phyloP scores from a whole-genome alignment of 495 filamentous ascomycete species.

The Lepidopterella palustris region DNA sequence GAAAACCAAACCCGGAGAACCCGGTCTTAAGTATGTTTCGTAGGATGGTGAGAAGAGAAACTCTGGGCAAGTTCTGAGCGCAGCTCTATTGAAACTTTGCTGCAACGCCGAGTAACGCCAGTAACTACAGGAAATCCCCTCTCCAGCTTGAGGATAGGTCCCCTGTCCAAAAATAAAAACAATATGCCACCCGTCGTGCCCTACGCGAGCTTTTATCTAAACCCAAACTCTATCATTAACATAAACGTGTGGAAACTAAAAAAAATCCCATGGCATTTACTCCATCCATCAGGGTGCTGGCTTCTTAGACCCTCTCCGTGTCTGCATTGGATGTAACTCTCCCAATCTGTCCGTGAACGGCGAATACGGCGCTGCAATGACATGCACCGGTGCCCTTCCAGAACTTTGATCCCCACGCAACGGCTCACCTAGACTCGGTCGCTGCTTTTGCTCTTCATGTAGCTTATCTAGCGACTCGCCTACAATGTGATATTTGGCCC shows the following conservation, averaged over 20 bases:
- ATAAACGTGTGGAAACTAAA: background rate
- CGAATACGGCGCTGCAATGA: conserved; percentile 67
- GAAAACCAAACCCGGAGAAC: too few relatives aligned
- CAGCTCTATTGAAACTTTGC: too few relatives aligned
- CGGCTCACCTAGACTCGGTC: conserved; percentile 49
- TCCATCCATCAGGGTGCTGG: background rate
- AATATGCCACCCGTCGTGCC: background rate
- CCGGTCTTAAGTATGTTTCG: too few relatives aligned
- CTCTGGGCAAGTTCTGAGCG: too few relatives aligned
- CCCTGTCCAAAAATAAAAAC: too few relatives aligned
- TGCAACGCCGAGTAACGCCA: too few relatives aligned
- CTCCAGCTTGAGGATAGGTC: too few relatives aligned
- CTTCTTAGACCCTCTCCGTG: conserved; percentile 22
- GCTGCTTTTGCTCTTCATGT: conserved; percentile 65
- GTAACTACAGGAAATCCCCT: too few relatives aligned
- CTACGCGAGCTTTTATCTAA: background rate
- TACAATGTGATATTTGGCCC: conserved; percentile 80
- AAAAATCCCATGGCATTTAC: background rate
- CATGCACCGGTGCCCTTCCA: conserved; percentile 45
- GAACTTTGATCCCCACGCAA: conserved; percentile 39
- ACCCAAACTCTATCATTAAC: background rate
- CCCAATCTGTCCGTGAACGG: conserved; percentile 43
- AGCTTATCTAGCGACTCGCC: conserved; percentile 75
- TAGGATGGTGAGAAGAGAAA: too few relatives aligned
- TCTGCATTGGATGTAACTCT: conserved; percentile 25